phyloP scores from a whole-genome alignment of 331 rosid genomes.

The Arachis monticola region DNA sequence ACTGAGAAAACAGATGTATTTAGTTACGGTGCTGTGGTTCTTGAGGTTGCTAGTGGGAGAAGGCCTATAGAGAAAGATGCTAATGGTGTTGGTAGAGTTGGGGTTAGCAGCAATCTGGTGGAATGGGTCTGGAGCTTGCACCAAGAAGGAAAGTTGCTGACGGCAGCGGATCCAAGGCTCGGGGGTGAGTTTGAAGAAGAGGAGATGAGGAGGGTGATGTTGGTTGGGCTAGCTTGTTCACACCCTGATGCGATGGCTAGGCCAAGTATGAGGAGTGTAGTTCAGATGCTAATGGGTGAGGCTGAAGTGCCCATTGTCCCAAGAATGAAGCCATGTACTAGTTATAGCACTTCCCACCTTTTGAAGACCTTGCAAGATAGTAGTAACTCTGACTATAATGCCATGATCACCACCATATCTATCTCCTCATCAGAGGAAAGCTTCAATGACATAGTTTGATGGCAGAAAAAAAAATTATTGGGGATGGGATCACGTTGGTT shows the following conservation, averaged over 20 bases:
- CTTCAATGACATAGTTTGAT: slow-evolving; percentile 53
- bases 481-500: neutral
- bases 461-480: neutral
- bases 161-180: slow-evolving; percentile 66
- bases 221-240: slow-evolving; percentile 79
- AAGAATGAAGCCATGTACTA: slow-evolving; percentile 60
- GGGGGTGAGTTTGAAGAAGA: slow-evolving; percentile 62
- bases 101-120: slow-evolving; percentile 62
- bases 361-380: slow-evolving; percentile 72
- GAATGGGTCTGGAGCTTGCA: slow-evolving; percentile 92
- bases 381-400: slow-evolving; percentile 74
- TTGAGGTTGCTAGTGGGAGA: slow-evolving; percentile 84
- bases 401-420: slow-evolving; percentile 57
- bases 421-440: slow-evolving; percentile 57
- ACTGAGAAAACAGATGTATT: slow-evolving; percentile 84
- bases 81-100: slow-evolving; percentile 42
- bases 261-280: slow-evolving; percentile 77
- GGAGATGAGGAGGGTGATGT: slow-evolving; percentile 66
- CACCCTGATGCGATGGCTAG: slow-evolving; percentile 76
- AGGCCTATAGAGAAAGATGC: slow-evolving; percentile 73
- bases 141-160: slow-evolving; percentile 61
- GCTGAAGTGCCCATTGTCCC: slow-evolving; percentile 81
- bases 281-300: slow-evolving; percentile 81
- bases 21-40: slow-evolving; percentile 84
- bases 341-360: slow-evolving; percentile 70